Percentiles rank a stretch among this genome's conserved stretches.
Conservation (phyloP, 306 rosid genomes). For the Glycine soja region DNA sequence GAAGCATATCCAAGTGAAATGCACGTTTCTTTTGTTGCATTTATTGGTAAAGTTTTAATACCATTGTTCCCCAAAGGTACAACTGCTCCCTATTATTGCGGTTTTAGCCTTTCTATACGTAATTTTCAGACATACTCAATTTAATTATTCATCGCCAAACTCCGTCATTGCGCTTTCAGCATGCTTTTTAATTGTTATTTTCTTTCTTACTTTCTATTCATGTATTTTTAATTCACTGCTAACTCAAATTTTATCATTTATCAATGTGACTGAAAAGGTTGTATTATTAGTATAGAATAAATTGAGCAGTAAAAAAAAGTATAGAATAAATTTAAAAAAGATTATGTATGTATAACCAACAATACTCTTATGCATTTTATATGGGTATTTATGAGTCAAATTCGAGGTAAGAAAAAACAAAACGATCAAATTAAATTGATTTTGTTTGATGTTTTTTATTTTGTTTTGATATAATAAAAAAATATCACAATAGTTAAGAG, state of each 20-base stretch:
- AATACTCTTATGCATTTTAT: too few relatives aligned
- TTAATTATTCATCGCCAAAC: background rate
- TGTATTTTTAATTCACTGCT: background rate
- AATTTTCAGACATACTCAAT: background rate
- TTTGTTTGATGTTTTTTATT: too few relatives aligned
- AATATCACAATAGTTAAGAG: too few relatives aligned
- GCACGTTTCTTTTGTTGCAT: conserved; percentile 38
- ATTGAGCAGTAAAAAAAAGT: background rate
- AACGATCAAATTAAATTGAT: too few relatives aligned
- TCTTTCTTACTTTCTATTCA: background rate
- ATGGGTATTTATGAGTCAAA: too few relatives aligned
- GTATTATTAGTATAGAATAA: background rate
- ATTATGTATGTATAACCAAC: background rate
- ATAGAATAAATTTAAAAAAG: background rate
- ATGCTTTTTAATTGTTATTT: background rate
- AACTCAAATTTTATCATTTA: background rate
- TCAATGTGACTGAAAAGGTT: background rate
- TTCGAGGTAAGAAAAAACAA: too few relatives aligned
- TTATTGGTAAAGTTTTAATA: conserved; percentile 24
- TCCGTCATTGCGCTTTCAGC: conserved; percentile 13
- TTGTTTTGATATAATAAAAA: too few relatives aligned
- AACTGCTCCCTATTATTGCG: conserved; percentile 34
- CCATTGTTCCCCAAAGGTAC: conserved; percentile 42
- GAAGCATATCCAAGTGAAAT: conserved; percentile 42
- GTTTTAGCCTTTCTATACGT: conserved; percentile 10